Percentiles rank a stretch among this genome's conserved stretches.
phyloP scores from a whole-genome alignment of 1,284 basidiomycete species.

The Gymnopus androsaceus region DNA sequence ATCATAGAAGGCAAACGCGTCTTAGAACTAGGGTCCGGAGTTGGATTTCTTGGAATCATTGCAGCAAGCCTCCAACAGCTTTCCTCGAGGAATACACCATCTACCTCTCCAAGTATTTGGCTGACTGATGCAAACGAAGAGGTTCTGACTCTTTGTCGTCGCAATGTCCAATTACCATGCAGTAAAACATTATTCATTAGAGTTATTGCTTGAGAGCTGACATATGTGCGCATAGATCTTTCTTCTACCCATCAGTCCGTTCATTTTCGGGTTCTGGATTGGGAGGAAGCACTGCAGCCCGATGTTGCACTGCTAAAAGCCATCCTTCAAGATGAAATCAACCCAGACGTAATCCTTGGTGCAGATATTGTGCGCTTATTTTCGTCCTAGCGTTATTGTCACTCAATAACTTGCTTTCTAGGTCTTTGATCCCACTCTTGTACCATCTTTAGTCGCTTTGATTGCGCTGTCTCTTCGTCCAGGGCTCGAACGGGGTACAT shows the following conservation, averaged over 20 bases:
- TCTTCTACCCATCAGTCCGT: constrained; percentile 51
- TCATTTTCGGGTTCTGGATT: constrained; percentile 54
- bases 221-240: constrained; percentile 39
- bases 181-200: constrained; percentile 49
- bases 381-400: neutral
- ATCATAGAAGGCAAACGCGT: constrained; percentile 48
- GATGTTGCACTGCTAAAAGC: constrained; percentile 25
- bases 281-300: constrained; percentile 56
- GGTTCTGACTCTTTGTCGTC: constrained; percentile 62
- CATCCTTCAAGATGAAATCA: constrained; percentile 41
- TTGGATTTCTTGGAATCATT: constrained; percentile 71
- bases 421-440: constrained; percentile 70
- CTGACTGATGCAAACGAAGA: constrained; percentile 66
- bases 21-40: constrained; percentile 73
- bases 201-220: neutral
- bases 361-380: constrained; percentile 61
- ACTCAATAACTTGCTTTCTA: constrained; percentile 28
- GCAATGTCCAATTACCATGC: constrained; percentile 60
- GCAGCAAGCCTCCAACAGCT: constrained; percentile 53
- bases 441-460: constrained; percentile 57
- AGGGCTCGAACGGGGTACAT: constrained; percentile 6
- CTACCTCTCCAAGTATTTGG: too few species aligned
- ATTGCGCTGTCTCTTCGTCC: constrained; percentile 49
- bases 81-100: constrained; percentile 12
- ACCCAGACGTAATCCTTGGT: constrained; percentile 62